Evolutionary conservation across 345 rosid genomes (phyloP).

Genomic region (Syzygium aromaticum): DNA sequence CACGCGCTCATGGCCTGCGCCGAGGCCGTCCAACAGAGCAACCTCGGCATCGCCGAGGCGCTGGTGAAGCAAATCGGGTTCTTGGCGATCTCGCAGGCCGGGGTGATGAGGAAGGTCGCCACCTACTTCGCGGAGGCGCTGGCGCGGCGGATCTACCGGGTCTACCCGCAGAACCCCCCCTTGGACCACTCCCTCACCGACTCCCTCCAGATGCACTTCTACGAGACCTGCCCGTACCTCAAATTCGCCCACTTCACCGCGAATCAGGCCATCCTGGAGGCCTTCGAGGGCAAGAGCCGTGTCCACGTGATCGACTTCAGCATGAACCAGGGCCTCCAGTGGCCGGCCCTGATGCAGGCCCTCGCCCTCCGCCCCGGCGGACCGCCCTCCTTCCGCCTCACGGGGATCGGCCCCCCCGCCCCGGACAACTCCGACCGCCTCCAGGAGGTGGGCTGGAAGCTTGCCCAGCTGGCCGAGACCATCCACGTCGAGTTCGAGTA

Average conservation of each 20-base stretch:
- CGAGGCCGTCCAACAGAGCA: conserved; percentile 55
- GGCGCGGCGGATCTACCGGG: conserved; percentile 56
- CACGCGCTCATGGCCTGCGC: conserved; percentile 81
- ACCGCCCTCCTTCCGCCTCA: conserved; percentile 64
- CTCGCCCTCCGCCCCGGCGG: conserved; percentile 67
- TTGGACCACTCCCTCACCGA: conserved; percentile 44
- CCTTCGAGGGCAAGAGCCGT: conserved; percentile 46
- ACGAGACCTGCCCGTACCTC: conserved; percentile 80
- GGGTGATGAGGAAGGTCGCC: conserved; percentile 78
- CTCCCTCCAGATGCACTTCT: conserved; percentile 74
- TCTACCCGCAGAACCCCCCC: conserved; percentile 24
- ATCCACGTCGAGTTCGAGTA: conserved; percentile 66
- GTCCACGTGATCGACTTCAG: conserved; percentile 73
- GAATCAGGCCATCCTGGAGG: conserved; percentile 78
- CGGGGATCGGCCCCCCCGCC: conserved; percentile 77
- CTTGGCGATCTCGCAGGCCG: conserved; percentile 50
- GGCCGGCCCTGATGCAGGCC: conserved; percentile 91
- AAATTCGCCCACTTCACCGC: conserved; percentile 86
- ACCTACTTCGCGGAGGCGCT: conserved; percentile 77
- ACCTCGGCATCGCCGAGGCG: conserved; percentile 45
- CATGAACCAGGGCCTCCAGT: conserved; percentile 71
- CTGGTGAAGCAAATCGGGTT: conserved; percentile 58
- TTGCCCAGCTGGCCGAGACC: conserved; percentile 71
- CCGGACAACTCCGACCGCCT: conserved; percentile 49
- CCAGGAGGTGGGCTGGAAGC: conserved; percentile 64